Evolutionary conservation across 129 eudicot species (phyloP).

Genomic region (Daucus carota): DH1_v3.0 NC_030386.2:34232501-34233000

Average conservation of each 20-base stretch:
- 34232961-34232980: no score
- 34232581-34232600: neutral
- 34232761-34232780: neutral
- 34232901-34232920: no score
- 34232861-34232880: no score
- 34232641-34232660: neutral
- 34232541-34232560: constrained; percentile 7
- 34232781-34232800: neutral
- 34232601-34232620: neutral
- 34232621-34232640: neutral
- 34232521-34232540: neutral
- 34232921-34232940: no score
- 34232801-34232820: neutral
- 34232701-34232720: neutral
- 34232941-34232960: no score
- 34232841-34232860: no score
- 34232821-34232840: no score
- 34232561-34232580: neutral
- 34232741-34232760: neutral
- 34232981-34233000: no score
- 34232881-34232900: no score
- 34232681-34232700: neutral
- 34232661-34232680: neutral
- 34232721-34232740: neutral
- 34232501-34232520: neutral